Evolutionary conservation across 495 filamentous ascomycete genomes (phyloP), one percentile per base, ranked within the genome.

Genomic region (Hypoxylon rickii): DNA sequence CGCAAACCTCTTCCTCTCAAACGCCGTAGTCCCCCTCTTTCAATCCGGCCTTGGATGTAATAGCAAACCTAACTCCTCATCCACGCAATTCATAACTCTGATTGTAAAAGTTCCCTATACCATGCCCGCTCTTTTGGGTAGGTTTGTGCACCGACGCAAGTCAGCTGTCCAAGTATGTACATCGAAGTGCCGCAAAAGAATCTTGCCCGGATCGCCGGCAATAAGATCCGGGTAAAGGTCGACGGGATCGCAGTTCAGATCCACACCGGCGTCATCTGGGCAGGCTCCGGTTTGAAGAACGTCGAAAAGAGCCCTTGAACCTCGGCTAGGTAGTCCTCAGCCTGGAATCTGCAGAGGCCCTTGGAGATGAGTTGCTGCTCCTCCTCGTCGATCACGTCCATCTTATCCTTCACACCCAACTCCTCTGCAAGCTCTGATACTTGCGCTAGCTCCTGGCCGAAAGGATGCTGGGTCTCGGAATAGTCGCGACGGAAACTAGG

Each of bases 351-450:
- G 65, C 75, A 77, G 3, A 97, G 76, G 10, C 90, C 91, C 40
- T 79, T 82, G 20, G 77, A 74, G 36, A 76, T 63, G 59, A 94
- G 71, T 26, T 85, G 79, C 51, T 83, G 71, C 64, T 90, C 88
- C 64, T 94, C 90, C 19, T 86, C 82, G 40, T 89, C 84, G 37
- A 88, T 76, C n/a, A 83, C 67, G 42, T 86, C 83, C 41, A 84
- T 68, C 43, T 80, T 78, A 45, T 81, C 74, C 65, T 82, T 79
- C 46, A 79, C 79, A 12, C 89, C 88, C 51, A 89, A 90, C 66
- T 96, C 92, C 72, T 97, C 94, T 0, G 87, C 92, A 8, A 97
- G 81, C 72, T 91, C 89, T 39, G 86, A 79, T 3, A 90, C 80
- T 65, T 90, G 82, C 24, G 86, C 86, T 32, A 92, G 75, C 69